These are phyloP conservation scores for Solanum corneliomulleri DNA, from an alignment of 257 asterid species.

Conservation along the genomic window DNA sequence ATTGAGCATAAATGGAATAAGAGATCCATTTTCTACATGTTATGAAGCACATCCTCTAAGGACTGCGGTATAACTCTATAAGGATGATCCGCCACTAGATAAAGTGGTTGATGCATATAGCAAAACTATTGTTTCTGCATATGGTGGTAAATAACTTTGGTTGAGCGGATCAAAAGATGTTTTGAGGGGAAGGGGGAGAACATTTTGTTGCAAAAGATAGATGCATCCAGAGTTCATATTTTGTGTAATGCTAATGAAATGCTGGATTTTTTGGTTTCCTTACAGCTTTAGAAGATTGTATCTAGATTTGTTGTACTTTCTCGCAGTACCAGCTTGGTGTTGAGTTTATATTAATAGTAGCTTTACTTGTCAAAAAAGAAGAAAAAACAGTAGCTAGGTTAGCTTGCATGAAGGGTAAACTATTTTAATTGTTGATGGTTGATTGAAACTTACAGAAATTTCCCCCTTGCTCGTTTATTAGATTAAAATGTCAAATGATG, in stretches of 20 bases:
- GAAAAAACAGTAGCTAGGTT: neutral
- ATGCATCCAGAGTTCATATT: neutral
- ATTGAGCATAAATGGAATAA: neutral
- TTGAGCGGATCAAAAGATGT: neutral
- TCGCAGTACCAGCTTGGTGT: neutral
- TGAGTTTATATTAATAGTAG: neutral
- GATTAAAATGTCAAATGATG: slow-evolving; percentile 71
- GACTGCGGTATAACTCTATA: neutral
- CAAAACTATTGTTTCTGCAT: neutral
- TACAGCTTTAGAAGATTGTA: neutral
- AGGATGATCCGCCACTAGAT: neutral
- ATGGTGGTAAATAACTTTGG: neutral
- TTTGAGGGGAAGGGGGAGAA: neutral
- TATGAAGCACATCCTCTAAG: neutral
- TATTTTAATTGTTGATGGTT: neutral
- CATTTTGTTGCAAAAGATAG: neutral
- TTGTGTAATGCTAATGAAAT: neutral
- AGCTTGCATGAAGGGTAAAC: neutral
- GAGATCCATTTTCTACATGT: neutral
- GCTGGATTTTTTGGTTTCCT: neutral
- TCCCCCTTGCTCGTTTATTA: neutral
- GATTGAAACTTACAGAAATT: neutral
- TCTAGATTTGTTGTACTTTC: neutral
- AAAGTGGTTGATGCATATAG: neutral
- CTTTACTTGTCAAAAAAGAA: neutral